phyloP scores from a whole-genome alignment of 2,329 filamentous ascomycete genomes.

The Aaosphaeria pasadenensis region DNA sequence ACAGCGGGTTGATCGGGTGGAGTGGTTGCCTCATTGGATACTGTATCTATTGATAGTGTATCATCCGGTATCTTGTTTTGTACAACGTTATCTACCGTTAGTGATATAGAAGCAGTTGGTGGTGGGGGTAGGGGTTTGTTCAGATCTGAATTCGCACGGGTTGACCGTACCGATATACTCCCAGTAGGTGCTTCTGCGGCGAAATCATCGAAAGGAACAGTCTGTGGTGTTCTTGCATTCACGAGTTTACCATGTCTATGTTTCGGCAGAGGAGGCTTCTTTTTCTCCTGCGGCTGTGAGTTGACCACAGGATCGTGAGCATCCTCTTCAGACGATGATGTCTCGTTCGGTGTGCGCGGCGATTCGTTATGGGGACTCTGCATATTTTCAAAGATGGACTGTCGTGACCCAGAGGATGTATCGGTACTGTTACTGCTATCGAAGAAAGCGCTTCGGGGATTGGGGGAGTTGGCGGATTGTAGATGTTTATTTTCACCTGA shows the following conservation, averaged over 20 bases:
- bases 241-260: slow-evolving; percentile 78
- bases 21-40: slow-evolving; percentile 11
- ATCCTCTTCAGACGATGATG: slow-evolving; percentile 51
- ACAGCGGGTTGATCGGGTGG: slow-evolving; percentile 16
- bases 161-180: slow-evolving; percentile 17
- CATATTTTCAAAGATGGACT: slow-evolving; percentile 56
- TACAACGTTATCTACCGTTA: slow-evolving; percentile 1
- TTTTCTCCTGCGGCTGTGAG: slow-evolving; percentile 54
- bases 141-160: slow-evolving; percentile 46
- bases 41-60: slow-evolving; percentile 10
- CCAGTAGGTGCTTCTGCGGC: slow-evolving; percentile 17
- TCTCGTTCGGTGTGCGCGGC: slow-evolving; percentile 59
- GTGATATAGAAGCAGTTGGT: slow-evolving; percentile 16
- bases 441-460: slow-evolving; percentile 16
- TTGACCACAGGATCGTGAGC: slow-evolving; percentile 23
- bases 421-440: slow-evolving; percentile 55
- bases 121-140: slow-evolving; percentile 64
- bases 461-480: slow-evolving; percentile 19
- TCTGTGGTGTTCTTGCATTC: slow-evolving; percentile 45
- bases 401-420: slow-evolving; percentile 57
- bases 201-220: slow-evolving; percentile 32
- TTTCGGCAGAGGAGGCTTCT: slow-evolving; percentile 64
- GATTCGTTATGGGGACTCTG: slow-evolving; percentile 48
- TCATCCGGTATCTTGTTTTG: slow-evolving; percentile 13
- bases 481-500: slow-evolving; percentile 22